A percentile compares a stretch with the other conserved stretches of the same genome.
phyloP scores from a whole-genome alignment of 495 filamentous ascomycete genomes.

The Trichoderma reesei region DNA sequence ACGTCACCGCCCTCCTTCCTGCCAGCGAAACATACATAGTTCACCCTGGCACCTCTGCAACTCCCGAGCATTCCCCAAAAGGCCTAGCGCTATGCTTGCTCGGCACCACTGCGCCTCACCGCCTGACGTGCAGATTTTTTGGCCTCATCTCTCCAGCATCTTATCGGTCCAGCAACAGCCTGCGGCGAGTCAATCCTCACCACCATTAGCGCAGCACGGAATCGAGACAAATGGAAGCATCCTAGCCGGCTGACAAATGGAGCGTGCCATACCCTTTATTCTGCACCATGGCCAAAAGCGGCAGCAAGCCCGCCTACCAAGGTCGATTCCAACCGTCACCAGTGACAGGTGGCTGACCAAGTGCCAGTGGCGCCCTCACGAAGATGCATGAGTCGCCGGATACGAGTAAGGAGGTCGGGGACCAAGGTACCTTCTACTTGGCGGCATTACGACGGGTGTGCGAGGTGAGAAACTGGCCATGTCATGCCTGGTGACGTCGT shows the following conservation, averaged over 20 bases:
- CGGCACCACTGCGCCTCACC: conserved; percentile 3
- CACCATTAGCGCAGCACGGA: background rate
- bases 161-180: background rate
- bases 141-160: background rate
- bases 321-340: background rate
- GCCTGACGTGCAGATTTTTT: conserved; percentile 7
- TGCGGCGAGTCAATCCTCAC: conserved; percentile 3
- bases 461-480: background rate
- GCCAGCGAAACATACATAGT: too few relatives aligned
- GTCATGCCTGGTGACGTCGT: too few relatives aligned
- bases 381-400: background rate
- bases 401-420: conserved; percentile 6
- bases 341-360: background rate
- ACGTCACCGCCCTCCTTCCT: background rate
- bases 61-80: background rate
- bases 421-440: background rate
- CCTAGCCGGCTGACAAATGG: conserved; percentile 2
- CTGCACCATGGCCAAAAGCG: background rate
- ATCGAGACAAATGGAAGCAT: background rate
- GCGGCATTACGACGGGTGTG: background rate
- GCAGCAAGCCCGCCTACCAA: background rate
- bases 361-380: background rate
- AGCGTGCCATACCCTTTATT: background rate
- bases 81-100: background rate
- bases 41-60: too few relatives aligned